Conservation (phyloP, 1,139 yeast species). For the Candida neerlandica region DNA sequence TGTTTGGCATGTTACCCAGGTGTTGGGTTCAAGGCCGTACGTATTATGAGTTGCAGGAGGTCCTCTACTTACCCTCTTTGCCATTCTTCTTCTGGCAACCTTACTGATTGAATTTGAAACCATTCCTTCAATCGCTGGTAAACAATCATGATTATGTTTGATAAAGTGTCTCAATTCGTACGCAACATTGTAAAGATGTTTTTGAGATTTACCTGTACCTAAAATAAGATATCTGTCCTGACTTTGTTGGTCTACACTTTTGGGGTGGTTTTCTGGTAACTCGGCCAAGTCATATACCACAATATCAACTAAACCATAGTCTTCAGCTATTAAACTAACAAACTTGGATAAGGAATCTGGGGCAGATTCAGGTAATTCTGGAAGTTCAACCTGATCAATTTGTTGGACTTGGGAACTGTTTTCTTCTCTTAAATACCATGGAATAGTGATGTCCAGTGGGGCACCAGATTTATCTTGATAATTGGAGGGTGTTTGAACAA, state of each 20-base stretch:
- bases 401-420: conserved; percentile 41
- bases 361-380: conserved; percentile 54
- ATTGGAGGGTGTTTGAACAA: not conserved
- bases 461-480: not conserved
- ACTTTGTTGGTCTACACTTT: conserved; percentile 29
- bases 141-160: conserved; percentile 33
- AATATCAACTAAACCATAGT: conserved; percentile 68
- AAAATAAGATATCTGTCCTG: conserved; percentile 57
- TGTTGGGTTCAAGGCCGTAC: conserved; percentile 60
- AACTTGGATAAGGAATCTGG: conserved; percentile 55
- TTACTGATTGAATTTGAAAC: conserved; percentile 61
- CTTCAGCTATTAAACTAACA: conserved; percentile 50
- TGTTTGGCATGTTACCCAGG: conserved; percentile 83
- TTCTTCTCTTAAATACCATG: conserved; percentile 66
- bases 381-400: conserved; percentile 32
- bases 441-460: conserved; percentile 28
- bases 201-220: conserved; percentile 77
- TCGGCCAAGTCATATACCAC: conserved; percentile 51
- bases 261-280: conserved; percentile 45
- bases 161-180: conserved; percentile 49
- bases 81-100: conserved; percentile 63
- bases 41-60: conserved; percentile 57
- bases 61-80: conserved; percentile 56
- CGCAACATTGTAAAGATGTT: conserved; percentile 76
- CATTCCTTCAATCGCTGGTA: conserved; percentile 72